Conservation (phyloP, 2,329 filamentous ascomycete genomes). For the Venturia oleaginea region DNA sequence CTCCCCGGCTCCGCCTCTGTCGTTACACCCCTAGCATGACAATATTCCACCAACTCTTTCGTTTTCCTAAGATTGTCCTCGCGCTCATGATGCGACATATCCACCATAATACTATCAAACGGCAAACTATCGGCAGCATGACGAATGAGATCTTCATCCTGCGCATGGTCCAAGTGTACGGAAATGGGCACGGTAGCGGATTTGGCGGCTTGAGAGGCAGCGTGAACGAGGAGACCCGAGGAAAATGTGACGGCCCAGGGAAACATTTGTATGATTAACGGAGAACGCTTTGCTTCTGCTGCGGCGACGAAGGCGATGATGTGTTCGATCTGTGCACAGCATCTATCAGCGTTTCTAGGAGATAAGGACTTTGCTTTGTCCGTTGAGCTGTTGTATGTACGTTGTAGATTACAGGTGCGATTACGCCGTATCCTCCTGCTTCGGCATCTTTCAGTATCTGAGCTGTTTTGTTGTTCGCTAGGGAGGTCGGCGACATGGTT, state of each 20-base stretch:
- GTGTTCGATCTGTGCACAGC: slow-evolving; percentile 49
- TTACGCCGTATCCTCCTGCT: slow-evolving; percentile 48
- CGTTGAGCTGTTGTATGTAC: neutral
- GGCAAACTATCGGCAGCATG: slow-evolving; percentile 31
- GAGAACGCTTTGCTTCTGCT: slow-evolving; percentile 52
- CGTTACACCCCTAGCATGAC: slow-evolving; percentile 49
- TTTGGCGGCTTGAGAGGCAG: slow-evolving; percentile 27
- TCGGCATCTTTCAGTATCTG: slow-evolving; percentile 48
- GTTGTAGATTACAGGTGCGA: slow-evolving; percentile 33
- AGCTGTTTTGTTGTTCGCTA: slow-evolving; percentile 23
- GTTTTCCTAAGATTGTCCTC: slow-evolving; percentile 60
- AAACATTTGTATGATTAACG: slow-evolving; percentile 59
- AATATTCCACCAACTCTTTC: slow-evolving; percentile 52
- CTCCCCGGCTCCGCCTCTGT: slow-evolving; percentile 64
- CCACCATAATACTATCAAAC: slow-evolving; percentile 66
- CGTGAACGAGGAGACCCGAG: slow-evolving; percentile 30
- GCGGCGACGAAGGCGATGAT: slow-evolving; percentile 56
- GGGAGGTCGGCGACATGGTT: neutral
- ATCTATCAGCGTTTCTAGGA: slow-evolving; percentile 44
- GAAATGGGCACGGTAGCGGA: slow-evolving; percentile 28
- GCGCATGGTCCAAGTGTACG: slow-evolving; percentile 31
- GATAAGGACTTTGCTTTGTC: slow-evolving; percentile 16
- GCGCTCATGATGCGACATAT: slow-evolving; percentile 66
- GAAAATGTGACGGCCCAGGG: slow-evolving; percentile 61
- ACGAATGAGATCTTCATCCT: slow-evolving; percentile 28